phyloP scores from a whole-genome alignment of 371 early-diverging fungal species.

The Mucor piriformis region DNA sequence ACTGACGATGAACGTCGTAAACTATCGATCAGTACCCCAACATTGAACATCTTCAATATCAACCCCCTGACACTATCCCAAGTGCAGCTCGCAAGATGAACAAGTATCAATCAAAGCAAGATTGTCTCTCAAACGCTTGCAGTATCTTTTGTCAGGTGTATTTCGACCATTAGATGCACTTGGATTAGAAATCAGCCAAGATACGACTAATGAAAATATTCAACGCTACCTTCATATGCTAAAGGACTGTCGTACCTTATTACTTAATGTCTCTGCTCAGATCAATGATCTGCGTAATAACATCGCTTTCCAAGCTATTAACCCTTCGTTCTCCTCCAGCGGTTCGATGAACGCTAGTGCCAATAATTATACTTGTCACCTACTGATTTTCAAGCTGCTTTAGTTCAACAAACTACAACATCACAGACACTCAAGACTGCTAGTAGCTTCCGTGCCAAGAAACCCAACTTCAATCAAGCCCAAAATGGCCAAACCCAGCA shows the following conservation, averaged over 20 bases:
- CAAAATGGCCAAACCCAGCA: background rate
- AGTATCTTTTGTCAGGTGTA: conserved; percentile 20
- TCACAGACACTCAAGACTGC: conserved; percentile 9
- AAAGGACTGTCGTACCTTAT: background rate
- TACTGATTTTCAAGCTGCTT: conserved; percentile 6
- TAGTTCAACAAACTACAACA: conserved; percentile 8
- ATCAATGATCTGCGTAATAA: conserved; percentile 2
- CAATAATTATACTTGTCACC: conserved; percentile 3
- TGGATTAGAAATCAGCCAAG: conserved; percentile 1
- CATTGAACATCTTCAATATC: conserved; percentile 5
- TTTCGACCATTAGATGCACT: conserved; percentile 16
- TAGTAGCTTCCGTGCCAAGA: background rate
- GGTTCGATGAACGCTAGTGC: no score
- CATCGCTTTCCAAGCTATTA: conserved; percentile 3
- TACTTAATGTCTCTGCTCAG: conserved; percentile 6
- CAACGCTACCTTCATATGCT: conserved; percentile 6
- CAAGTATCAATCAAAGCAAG: conserved; percentile 4
- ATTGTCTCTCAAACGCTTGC: conserved; percentile 10
- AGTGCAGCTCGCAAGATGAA: conserved; percentile 4
- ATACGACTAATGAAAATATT: background rate
- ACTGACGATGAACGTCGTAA: conserved; percentile 5
- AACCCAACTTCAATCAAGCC: background rate
- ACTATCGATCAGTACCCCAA: conserved; percentile 19
- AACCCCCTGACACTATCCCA: conserved; percentile 16
- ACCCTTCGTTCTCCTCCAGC: conserved; percentile 1